Conservation (phyloP, 2,329 filamentous ascomycete genomes). For the Fusarium protoensiforme region DNA sequence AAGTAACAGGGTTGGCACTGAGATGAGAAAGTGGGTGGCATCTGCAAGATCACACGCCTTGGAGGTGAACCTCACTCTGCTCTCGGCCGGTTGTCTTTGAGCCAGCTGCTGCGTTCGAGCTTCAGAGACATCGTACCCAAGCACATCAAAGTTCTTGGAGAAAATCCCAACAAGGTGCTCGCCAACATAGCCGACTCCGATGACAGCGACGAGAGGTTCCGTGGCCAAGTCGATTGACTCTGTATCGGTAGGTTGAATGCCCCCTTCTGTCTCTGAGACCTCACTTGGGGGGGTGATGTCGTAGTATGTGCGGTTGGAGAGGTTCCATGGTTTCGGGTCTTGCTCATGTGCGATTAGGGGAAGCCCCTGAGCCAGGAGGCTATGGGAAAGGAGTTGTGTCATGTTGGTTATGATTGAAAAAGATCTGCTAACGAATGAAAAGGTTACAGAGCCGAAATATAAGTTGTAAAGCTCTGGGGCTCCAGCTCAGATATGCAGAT, state of each 20-base stretch:
- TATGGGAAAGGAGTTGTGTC: constrained; percentile 39
- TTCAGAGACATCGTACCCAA: constrained; percentile 62
- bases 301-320: constrained; percentile 43
- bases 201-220: constrained; percentile 56
- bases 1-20: constrained; percentile 62
- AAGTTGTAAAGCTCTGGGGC: constrained; percentile 21
- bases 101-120: constrained; percentile 50
- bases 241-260: constrained; percentile 1
- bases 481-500: constrained; percentile 36
- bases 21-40: constrained; percentile 64
- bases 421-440: constrained; percentile 36
- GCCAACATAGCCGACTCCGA: constrained; percentile 65
- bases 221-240: constrained; percentile 16
- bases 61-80: constrained; percentile 51
- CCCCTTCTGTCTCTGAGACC: constrained; percentile 41
- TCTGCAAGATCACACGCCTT: constrained; percentile 50
- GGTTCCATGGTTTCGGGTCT: constrained; percentile 37
- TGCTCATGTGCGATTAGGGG: constrained; percentile 34
- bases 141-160: constrained; percentile 51
- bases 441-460: constrained; percentile 9
- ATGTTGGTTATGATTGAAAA: constrained; percentile 42
- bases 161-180: constrained; percentile 60
- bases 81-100: constrained; percentile 40
- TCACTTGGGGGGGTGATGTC: constrained; percentile 50
- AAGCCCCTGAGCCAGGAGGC: constrained; percentile 35